Base-by-base conservation (phyloP, 805 yeast species). In the Kuraishia borneana region DNA sequence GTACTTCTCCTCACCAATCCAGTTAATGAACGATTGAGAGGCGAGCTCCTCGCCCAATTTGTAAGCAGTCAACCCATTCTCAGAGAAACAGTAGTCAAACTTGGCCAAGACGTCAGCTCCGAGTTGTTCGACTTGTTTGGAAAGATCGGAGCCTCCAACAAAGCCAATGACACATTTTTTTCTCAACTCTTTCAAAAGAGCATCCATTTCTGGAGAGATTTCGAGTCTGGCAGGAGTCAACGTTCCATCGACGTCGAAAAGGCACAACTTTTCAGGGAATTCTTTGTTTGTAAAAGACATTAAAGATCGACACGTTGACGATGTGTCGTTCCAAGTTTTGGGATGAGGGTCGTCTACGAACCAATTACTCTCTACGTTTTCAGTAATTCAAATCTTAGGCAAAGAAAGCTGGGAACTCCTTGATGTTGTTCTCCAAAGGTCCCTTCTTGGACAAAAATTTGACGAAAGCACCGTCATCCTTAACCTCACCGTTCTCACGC, bases 391-490 rank as follows among this genome's bases (percentile, higher is more conserved):
- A 12, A 26, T 26, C 41, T 45, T 50, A 60, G 46, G 63, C 74
- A 64, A 67, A 72, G 61, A 61, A 83, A 60, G 82, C 82, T 68
- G 96, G 97, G 95, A 88, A 89, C 63, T 78, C 81, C 60, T 69
- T 71, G 76, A 84, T 74, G 94, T 87, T 85, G 60, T 73, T 70
- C 63, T 82, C 94, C 61, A 92, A 76, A 54, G 83, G 76, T 75
- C 99, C 99, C 79, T 84, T 87, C 73, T 70, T 83, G 65, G 92
- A 72, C 71, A 92, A 77, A 85, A 92, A 92, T 81, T 92, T 92
- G 61, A 92, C 97, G 73, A 80, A 92, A 66, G 98, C 94, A 83
- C 99, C 99, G 60, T 92, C 99, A 59, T 89, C 96, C 75, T 84
- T 84, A 63, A 92, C 95, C 76, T 89, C 96, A 74, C 95, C 95